A percentile compares a stretch with the other conserved stretches of the same genome.
These are phyloP conservation scores for Hyaloperonospora arabidopsidis DNA, from an alignment of 352 stramenopile genomes.

Conservation along the genomic window DNA sequence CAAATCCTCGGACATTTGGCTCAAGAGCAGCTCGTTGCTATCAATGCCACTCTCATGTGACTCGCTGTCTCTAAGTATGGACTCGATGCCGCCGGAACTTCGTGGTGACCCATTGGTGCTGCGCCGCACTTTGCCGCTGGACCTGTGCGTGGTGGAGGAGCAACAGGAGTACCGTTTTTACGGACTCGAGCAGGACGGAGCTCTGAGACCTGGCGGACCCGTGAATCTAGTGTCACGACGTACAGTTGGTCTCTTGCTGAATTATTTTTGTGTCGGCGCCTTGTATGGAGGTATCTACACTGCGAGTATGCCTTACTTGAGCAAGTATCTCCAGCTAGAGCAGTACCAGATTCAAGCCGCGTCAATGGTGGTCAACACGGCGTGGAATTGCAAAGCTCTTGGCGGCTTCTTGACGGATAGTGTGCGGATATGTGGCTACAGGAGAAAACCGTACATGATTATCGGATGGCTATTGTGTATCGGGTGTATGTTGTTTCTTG, in stretches of 20 bases:
- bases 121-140: constrained; percentile 5
- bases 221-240: constrained; percentile 38
- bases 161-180: constrained; percentile 49
- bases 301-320: constrained; percentile 47
- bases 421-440: constrained; percentile 48
- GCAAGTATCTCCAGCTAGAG: constrained; percentile 55
- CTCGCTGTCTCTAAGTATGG: constrained; percentile 19
- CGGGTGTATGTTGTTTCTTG: constrained; percentile 33
- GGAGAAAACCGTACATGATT: constrained; percentile 62
- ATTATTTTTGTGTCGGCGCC: constrained; percentile 59
- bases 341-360: constrained; percentile 51
- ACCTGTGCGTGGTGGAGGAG: constrained; percentile 9
- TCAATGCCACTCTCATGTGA: constrained; percentile 21
- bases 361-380: constrained; percentile 42
- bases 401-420: constrained; percentile 57
- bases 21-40: constrained; percentile 33
- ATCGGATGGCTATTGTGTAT: constrained; percentile 46
- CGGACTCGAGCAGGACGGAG: constrained; percentile 53
- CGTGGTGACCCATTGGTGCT: constrained; percentile 9
- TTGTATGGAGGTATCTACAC: constrained; percentile 61
- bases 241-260: constrained; percentile 53
- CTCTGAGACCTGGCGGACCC: constrained; percentile 49
- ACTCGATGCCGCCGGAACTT: constrained; percentile 22
- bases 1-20: constrained; percentile 25
- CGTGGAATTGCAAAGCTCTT: constrained; percentile 63